These are phyloP conservation scores for Cucurbita argyrosperma DNA, from an alignment of 306 rosid species.

Conservation along the genomic window DNA sequence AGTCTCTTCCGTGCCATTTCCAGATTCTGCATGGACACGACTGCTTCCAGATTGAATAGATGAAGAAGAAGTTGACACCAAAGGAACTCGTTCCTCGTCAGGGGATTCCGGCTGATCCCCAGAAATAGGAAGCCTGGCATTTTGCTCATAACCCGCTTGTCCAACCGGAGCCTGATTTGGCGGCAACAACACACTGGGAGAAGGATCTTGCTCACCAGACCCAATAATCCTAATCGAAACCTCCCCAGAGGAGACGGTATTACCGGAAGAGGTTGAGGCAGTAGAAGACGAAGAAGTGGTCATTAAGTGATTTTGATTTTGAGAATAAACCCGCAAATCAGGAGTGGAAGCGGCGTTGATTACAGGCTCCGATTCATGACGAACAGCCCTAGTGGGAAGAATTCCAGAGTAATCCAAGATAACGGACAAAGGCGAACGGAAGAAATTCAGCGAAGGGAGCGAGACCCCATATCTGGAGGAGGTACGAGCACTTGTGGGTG, in stretches of 20 bases:
- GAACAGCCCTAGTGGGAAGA: slow-evolving; percentile 21
- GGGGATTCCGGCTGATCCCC: slow-evolving; percentile 25
- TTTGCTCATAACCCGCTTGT: slow-evolving; percentile 11
- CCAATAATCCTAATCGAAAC: slow-evolving; percentile 52
- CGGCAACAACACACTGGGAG: slow-evolving; percentile 9
- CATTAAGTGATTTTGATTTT: slow-evolving; percentile 1
- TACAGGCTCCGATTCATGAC: slow-evolving; percentile 11
- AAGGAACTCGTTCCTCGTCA: slow-evolving; percentile 40
- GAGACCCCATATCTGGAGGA: slow-evolving; percentile 11
- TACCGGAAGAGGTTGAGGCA: slow-evolving; percentile 13
- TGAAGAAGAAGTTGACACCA: slow-evolving; percentile 24
- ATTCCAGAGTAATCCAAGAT: slow-evolving; percentile 50
- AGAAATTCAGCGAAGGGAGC: slow-evolving; percentile 32
- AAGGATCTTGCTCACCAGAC: slow-evolving; percentile 22
- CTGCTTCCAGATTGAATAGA: slow-evolving; percentile 18
- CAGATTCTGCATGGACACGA: slow-evolving; percentile 23
- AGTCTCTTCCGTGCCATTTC: slow-evolving; percentile 23
- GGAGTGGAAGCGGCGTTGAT: slow-evolving; percentile 11
- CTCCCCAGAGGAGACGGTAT: slow-evolving; percentile 20
- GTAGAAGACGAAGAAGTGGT: background rate
- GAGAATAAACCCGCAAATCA: slow-evolving; percentile 15
- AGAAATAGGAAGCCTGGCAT: slow-evolving; percentile 16
- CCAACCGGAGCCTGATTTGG: slow-evolving; percentile 5
- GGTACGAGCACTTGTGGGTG: background rate
- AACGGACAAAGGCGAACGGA: slow-evolving; percentile 40